Evolutionary conservation across 2,329 filamentous ascomycete genomes (phyloP), one percentile per base, ranked within the genome.

Genomic region (Neophaeococcomyces mojaviensis): DNA sequence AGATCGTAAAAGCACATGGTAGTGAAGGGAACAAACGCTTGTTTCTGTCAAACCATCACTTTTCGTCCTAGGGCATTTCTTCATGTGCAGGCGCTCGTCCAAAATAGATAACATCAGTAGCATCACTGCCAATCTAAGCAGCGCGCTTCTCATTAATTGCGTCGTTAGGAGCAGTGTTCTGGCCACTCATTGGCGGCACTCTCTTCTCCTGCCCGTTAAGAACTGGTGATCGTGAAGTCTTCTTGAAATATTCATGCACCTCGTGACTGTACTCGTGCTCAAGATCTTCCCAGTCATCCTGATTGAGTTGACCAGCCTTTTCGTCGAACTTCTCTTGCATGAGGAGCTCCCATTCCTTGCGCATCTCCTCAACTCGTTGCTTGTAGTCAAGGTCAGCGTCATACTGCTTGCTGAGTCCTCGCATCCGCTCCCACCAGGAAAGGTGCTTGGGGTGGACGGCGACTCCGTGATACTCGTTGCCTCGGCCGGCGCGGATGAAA

Each of bases 361-460:
- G 73, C 77, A 95, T 85, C 63, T 96, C 90, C 57, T 82, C 76
- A 52, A 96, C 84, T 74, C 88, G 89, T 63, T 82, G 75, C 69
- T 85, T 78, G 70, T 84, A 87, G 72, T 97, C 90, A 41, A 82
- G 70, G 52, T 86, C 81, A 6, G 88, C 80, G 65, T 96, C 73
- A 71, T 96, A 97, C 62, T 77, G 64, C 73, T 92, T 94, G 65
- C 83, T 81, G 15, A 84, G 76, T 42, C 88, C 88, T 45, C 78
- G 76, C 52, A 86, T 66, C 51, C 87, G 82, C 75, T 97, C 90
- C 84, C 87, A 97, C 42, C 89, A 64, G 5, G 85, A 90, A 52
- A 97, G 71, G 62, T 97, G 90, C 64, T 84, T 79, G 39, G 87
- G 84, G 73, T 97, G 88, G 49, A 97, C 81, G 49, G 90, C 90